Evolutionary conservation across 139 green algal genomes (phyloP).

Genomic region (Nannochloris sp.): DNA sequence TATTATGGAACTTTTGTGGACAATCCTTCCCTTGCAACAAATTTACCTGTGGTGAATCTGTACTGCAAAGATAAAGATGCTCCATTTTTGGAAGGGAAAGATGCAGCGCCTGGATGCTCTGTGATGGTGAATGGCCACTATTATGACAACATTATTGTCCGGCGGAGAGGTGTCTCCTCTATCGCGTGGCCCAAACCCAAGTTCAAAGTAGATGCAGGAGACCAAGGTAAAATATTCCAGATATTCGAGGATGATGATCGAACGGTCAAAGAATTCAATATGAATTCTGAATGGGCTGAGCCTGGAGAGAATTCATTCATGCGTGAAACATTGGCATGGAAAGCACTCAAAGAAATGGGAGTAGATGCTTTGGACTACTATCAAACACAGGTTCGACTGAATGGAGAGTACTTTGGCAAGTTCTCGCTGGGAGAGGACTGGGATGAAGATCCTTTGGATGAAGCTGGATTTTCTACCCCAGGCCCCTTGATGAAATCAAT

Average conservation of each 20-base stretch:
- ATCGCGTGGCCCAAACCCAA: slow-evolving; percentile 74
- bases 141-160: slow-evolving; percentile 47
- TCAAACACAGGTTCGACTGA: slow-evolving; percentile 54
- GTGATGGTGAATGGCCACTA: slow-evolving; percentile 43
- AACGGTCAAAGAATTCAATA: slow-evolving; percentile 12
- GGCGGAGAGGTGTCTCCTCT: slow-evolving; percentile 13
- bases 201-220: slow-evolving; percentile 44
- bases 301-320: slow-evolving; percentile 76
- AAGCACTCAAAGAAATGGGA: slow-evolving; percentile 29
- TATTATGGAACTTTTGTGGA: slow-evolving; percentile 35
- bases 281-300: slow-evolving; percentile 45
- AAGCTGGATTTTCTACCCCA: background rate
- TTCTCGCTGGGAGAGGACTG: slow-evolving; percentile 57
- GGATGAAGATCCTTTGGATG: slow-evolving; percentile 35
- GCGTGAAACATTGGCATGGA: slow-evolving; percentile 41
- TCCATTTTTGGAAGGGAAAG: slow-evolving; percentile 11
- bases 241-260: background rate
- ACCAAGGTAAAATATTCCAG: slow-evolving; percentile 25
- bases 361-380: slow-evolving; percentile 29
- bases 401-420: slow-evolving; percentile 67
- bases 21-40: slow-evolving; percentile 7
- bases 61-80: slow-evolving; percentile 28
- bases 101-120: slow-evolving; percentile 14
- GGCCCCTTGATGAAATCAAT: slow-evolving; percentile 57
- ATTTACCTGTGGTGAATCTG: slow-evolving; percentile 27